Conservation (phyloP, 2,329 filamentous ascomycete species). For the Colletotrichum spinosum region DNA sequence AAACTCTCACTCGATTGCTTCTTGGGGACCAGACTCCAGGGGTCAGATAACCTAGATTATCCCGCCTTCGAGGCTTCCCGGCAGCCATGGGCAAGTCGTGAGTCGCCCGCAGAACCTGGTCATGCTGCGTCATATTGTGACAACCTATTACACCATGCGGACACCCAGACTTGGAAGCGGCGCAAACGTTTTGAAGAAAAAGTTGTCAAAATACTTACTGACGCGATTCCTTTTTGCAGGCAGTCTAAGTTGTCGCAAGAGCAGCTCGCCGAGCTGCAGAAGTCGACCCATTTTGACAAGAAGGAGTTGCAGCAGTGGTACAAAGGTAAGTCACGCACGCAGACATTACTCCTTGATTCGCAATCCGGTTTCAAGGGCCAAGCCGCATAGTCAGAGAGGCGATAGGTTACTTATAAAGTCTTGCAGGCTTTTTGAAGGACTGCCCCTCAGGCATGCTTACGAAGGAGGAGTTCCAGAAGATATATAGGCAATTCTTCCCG, state of each 20-base stretch:
- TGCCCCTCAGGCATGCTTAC: conserved; percentile 96
- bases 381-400: background rate
- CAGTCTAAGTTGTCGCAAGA: conserved; percentile 98
- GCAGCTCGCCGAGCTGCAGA: conserved; percentile 94
- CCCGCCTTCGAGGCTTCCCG: conserved; percentile 12
- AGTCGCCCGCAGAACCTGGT: conserved; percentile 36
- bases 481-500: conserved; percentile 99
- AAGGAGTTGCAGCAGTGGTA: conserved; percentile 99
- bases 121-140: background rate
- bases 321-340: conserved; percentile 76
- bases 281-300: conserved; percentile 98
- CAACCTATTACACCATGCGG: background rate
- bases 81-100: conserved; percentile 61
- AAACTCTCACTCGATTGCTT: background rate
- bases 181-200: no score
- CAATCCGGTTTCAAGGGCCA: background rate
- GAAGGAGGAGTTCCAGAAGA: conserved; percentile 99
- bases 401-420: conserved; percentile 1
- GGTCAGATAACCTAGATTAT: no score
- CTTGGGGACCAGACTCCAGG: background rate
- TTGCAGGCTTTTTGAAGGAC: conserved; percentile 93
- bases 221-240: conserved; percentile 58
- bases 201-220: no score
- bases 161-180: no score
- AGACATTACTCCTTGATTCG: background rate